These are phyloP conservation scores for Arctostaphylos glauca DNA, from an alignment of 148 eudicot species.

Conservation along the genomic window DNA sequence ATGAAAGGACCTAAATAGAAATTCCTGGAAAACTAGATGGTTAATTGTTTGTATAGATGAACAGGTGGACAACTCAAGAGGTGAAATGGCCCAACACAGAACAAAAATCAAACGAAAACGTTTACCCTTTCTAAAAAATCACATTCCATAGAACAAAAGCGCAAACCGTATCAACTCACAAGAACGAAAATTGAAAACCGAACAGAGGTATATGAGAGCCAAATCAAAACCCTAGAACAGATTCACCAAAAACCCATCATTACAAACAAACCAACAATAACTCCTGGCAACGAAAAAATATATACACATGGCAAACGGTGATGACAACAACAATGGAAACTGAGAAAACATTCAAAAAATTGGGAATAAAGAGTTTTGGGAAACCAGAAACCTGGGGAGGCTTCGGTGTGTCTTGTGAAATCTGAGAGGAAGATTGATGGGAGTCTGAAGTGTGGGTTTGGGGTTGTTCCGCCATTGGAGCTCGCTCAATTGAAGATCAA, in stretches of 20 bases:
- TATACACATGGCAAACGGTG: neutral
- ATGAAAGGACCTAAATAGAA: neutral
- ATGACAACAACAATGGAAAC: neutral
- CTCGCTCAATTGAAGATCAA: neutral
- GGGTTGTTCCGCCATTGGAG: constrained; percentile 42
- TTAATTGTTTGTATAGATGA: neutral
- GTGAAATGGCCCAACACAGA: too few relatives aligned
- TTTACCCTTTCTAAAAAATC: too few relatives aligned
- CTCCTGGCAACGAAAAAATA: too few relatives aligned
- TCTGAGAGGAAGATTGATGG: constrained; percentile 19
- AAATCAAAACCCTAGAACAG: too few relatives aligned
- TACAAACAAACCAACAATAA: too few relatives aligned
- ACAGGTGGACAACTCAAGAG: too few relatives aligned
- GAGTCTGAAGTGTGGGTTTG: constrained; percentile 31
- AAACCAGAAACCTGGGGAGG: constrained; percentile 31
- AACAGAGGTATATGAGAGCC: too few relatives aligned
- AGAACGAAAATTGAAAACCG: too few relatives aligned
- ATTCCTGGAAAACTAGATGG: neutral
- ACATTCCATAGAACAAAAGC: too few relatives aligned
- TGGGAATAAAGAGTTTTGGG: neutral
- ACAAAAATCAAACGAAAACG: too few relatives aligned
- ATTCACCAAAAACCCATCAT: too few relatives aligned
- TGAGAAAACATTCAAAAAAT: neutral
- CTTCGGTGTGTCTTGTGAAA: constrained; percentile 23
- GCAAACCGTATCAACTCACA: too few relatives aligned